A percentile compares a stretch with the other conserved stretches of the same genome.
Evolutionary conservation across 2,329 filamentous ascomycete species (phyloP).

Genomic region (Dactylonectria macrodidyma): DNA sequence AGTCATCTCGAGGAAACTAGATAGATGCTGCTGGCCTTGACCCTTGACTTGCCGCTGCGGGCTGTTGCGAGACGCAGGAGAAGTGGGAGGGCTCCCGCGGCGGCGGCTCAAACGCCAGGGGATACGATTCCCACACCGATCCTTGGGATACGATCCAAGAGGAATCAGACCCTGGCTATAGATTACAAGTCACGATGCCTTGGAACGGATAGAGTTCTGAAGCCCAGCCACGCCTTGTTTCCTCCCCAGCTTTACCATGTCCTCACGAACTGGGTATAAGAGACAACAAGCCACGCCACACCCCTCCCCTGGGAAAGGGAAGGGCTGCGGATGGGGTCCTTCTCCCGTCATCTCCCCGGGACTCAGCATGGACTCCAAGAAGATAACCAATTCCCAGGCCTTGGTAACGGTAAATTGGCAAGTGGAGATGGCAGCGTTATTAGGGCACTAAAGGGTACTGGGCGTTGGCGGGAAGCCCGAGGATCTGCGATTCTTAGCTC

Average conservation of each 20-base stretch:
- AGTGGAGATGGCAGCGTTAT: conserved; percentile 15
- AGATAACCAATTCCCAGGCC: conserved; percentile 16
- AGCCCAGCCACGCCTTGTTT: neutral
- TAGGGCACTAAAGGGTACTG: neutral
- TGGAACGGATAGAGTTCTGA: neutral
- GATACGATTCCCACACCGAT: neutral
- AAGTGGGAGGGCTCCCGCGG: neutral
- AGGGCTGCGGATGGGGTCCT: neutral
- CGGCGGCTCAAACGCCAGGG: neutral
- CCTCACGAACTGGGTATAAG: neutral
- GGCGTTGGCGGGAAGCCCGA: conserved; percentile 16
- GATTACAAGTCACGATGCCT: neutral
- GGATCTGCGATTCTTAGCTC: conserved; percentile 21
- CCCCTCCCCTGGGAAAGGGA: neutral
- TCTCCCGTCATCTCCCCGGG: conserved; percentile 9
- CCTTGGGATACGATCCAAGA: neutral
- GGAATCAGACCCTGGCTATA: neutral
- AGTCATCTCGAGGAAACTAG: neutral
- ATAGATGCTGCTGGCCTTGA: neutral
- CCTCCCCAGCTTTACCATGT: neutral
- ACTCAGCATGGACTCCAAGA: neutral
- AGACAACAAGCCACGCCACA: conserved; percentile 12
- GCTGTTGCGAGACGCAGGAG: neutral
- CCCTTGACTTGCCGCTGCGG: neutral
- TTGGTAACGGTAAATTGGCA: conserved; percentile 29